A percentile compares a stretch with the other conserved stretches of the same genome.
phyloP scores from a whole-genome alignment of 192 early-diverging fungal species.

The Gaertneriomyces semiglobifer region DNA sequence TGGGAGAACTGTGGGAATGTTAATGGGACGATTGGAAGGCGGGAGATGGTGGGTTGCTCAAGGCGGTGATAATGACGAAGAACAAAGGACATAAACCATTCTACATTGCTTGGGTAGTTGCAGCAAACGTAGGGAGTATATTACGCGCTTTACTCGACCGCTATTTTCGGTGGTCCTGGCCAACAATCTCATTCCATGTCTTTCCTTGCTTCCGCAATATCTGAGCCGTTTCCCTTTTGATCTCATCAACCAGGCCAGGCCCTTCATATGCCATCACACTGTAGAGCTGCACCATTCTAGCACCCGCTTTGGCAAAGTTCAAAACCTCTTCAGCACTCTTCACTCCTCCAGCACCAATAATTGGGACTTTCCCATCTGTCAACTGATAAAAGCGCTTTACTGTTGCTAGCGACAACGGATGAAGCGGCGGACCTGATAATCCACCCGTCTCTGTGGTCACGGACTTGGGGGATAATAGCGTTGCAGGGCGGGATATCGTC shows the following conservation, averaged over 20 bases:
- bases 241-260: constrained; percentile 69
- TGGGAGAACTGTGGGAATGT: no score
- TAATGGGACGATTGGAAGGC: no score
- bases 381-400: constrained; percentile 65
- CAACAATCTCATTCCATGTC: constrained; percentile 64
- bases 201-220: constrained; percentile 59
- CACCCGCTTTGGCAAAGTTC: constrained; percentile 78
- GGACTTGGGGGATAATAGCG: constrained; percentile 27
- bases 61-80: no score
- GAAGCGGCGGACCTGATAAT: constrained; percentile 75
- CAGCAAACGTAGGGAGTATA: no score
- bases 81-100: no score
- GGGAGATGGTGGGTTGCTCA: no score
- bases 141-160: not conserved
- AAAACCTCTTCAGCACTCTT: constrained; percentile 70
- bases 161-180: constrained; percentile 35
- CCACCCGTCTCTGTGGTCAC: constrained; percentile 68
- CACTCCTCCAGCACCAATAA: constrained; percentile 90
- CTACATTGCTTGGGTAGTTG: no score
- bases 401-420: constrained; percentile 62
- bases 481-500: constrained; percentile 67
- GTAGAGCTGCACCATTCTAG: constrained; percentile 78
- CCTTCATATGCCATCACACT: constrained; percentile 73
- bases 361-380: constrained; percentile 69
- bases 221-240: constrained; percentile 72